phyloP scores from a whole-genome alignment of 2,329 filamentous ascomycete genomes.

The Paecilomyces niveus region DNA sequence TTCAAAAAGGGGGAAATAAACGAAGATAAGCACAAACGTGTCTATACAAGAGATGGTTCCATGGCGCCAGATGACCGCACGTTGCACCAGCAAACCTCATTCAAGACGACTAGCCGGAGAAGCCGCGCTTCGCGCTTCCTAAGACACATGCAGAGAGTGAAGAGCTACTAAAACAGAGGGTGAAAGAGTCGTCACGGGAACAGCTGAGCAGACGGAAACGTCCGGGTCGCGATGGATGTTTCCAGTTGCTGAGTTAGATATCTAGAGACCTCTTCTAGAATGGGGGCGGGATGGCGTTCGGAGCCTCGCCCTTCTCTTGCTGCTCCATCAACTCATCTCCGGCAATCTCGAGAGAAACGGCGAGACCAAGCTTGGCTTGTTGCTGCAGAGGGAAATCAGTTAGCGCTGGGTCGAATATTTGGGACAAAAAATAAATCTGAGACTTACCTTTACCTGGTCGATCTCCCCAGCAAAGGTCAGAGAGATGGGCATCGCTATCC shows the following conservation, averaged over 20 bases:
- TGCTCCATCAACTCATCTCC: conserved; percentile 82
- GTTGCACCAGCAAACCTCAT: conserved; percentile 26
- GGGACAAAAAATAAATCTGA: background rate
- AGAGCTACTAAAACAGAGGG: conserved; percentile 40
- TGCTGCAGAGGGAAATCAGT: conserved; percentile 51
- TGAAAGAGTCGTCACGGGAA: conserved; percentile 23
- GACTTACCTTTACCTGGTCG: conserved; percentile 84
- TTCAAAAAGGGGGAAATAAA: conserved; percentile 13
- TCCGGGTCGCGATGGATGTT: background rate
- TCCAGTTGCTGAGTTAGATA: conserved; percentile 4
- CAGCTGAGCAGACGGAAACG: conserved; percentile 8
- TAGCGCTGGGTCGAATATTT: background rate
- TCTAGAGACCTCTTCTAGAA: conserved; percentile 31
- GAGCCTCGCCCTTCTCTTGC: conserved; percentile 52
- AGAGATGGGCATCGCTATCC: conserved; percentile 83
- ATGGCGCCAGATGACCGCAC: conserved; percentile 30
- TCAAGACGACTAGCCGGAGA: conserved; percentile 22
- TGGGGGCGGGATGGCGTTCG: conserved; percentile 41
- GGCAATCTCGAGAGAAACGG: conserved; percentile 82
- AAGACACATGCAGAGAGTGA: conserved; percentile 26
- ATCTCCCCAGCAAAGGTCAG: conserved; percentile 95
- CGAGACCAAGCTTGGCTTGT: conserved; percentile 88
- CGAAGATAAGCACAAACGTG: conserved; percentile 16
- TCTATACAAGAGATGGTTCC: conserved; percentile 34
- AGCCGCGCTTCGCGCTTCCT: conserved; percentile 25